These are phyloP conservation scores for Suillus subaureus DNA, from an alignment of 768 basidiomycete species.

Conservation along the genomic window DNA sequence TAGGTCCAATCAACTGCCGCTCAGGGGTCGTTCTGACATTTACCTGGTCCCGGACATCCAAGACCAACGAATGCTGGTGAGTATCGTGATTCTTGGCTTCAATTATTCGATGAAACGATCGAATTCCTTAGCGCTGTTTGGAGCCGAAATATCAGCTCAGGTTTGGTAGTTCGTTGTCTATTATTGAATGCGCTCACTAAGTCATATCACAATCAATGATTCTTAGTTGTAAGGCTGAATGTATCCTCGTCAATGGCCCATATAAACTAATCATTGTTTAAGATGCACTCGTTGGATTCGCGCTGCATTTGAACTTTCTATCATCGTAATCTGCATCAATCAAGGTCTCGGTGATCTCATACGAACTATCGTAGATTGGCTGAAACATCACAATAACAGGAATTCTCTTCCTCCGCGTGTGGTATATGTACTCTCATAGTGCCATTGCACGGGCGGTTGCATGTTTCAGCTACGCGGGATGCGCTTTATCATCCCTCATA, in stretches of 20 bases:
- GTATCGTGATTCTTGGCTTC: neutral
- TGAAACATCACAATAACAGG: neutral
- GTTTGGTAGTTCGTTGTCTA: neutral
- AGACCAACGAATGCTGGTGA: constrained; percentile 7
- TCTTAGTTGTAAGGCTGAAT: neutral
- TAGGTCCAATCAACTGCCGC: neutral
- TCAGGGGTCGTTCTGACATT: neutral
- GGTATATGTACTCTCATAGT: constrained; percentile 15
- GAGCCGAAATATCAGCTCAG: neutral
- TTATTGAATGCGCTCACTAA: neutral
- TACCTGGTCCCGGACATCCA: neutral
- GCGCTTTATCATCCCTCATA: constrained; percentile 1
- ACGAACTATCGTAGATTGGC: neutral
- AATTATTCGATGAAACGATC: neutral
- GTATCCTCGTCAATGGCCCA: neutral
- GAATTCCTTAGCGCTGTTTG: constrained; percentile 8
- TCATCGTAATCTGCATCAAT: constrained; percentile 10
- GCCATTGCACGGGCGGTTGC: neutral
- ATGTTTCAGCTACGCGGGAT: constrained; percentile 10
- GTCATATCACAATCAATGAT: neutral
- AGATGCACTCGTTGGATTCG: constrained; percentile 11
- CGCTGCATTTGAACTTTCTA: constrained; percentile 8
- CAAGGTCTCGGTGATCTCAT: constrained; percentile 7
- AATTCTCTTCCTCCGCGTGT: constrained; percentile 16
- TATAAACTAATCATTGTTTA: neutral